Percentiles rank a stretch among this genome's conserved stretches.
Evolutionary conservation across 1,284 basidiomycete genomes (phyloP).

Genomic region (Coriolopsis trogii): DNA sequence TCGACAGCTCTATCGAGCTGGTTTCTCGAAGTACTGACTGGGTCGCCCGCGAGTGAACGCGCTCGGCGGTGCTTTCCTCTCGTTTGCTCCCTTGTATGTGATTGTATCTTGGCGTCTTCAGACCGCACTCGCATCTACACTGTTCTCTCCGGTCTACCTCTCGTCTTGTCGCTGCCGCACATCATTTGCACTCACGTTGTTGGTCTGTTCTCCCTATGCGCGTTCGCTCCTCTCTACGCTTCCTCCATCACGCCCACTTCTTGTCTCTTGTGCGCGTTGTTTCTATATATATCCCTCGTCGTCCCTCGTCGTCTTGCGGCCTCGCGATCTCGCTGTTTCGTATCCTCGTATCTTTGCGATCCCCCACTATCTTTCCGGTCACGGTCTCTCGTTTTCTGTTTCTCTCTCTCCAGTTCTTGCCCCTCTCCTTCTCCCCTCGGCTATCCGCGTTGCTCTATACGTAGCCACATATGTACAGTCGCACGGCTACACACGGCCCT

Average conservation of each 20-base stretch:
- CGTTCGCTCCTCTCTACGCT: not conserved
- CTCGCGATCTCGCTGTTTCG: not conserved
- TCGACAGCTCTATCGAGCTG: conserved; percentile 83
- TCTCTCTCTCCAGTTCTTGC: not conserved
- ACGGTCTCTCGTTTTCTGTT: not conserved
- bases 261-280: not conserved
- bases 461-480: not conserved
- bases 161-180: not conserved
- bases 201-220: not conserved
- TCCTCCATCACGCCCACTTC: not conserved
- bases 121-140: not conserved
- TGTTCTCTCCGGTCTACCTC: not conserved
- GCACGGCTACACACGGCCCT: not conserved
- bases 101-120: conserved; percentile 3
- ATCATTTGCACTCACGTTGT: not conserved
- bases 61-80: conserved; percentile 7
- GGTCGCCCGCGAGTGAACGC: conserved; percentile 69
- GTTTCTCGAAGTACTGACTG: conserved; percentile 82
- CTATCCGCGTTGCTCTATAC: not conserved
- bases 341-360: not conserved
- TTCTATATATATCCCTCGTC: not conserved
- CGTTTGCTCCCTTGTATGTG: conserved; percentile 7
- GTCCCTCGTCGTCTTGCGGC: not conserved
- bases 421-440: not conserved
- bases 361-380: not conserved